Conservation (phyloP, 78 protist species). For the Dictyostelium intermedium region DNA sequence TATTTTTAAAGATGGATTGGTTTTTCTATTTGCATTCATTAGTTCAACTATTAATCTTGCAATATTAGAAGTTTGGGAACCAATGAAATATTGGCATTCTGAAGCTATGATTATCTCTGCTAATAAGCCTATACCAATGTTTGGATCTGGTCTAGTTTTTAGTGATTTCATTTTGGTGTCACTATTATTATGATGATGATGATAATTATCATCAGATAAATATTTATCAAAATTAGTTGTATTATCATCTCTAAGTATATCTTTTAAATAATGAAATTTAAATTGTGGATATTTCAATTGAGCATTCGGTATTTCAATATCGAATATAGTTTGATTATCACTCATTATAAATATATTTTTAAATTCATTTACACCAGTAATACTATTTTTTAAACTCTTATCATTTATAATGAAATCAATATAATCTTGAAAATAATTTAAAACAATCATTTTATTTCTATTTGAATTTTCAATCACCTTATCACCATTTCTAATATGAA, state of each 20-base stretch:
- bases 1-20: not conserved
- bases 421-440: slow-evolving; percentile 6
- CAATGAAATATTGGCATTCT: not conserved
- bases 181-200: no score
- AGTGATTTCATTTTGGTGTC: not conserved
- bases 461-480: not conserved
- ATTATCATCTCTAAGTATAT: not conserved
- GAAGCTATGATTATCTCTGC: not conserved
- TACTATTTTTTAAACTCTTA: not conserved
- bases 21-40: not conserved
- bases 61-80: not conserved
- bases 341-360: not conserved
- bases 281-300: not conserved
- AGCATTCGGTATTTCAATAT: not conserved
- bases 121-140: not conserved
- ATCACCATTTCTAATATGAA: slow-evolving; percentile 14
- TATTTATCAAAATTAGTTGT: not conserved
- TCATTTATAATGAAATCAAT: not conserved
- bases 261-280: not conserved
- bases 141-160: not conserved
- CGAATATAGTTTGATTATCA: not conserved
- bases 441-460: not conserved
- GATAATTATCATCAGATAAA: not conserved
- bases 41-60: not conserved
- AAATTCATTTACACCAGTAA: no score